Conservation (phyloP, 2,329 filamentous ascomycete genomes). For the Nemania abortiva region DNA sequence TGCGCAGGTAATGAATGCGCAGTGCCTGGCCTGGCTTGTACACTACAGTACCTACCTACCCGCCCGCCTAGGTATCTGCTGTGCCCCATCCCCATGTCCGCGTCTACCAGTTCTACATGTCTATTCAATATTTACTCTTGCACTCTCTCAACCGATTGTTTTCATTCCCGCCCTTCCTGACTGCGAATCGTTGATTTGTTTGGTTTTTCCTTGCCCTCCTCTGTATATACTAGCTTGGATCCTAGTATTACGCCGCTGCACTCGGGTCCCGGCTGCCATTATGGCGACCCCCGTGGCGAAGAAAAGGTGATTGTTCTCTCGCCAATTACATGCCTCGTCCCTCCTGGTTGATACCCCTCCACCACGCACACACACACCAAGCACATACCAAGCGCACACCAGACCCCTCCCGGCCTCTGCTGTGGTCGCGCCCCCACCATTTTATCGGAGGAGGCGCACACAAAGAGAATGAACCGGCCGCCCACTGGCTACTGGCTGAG, state of each 20-base stretch:
- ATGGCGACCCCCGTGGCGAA: constrained; percentile 38
- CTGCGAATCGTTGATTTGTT: background rate
- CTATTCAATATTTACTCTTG: constrained; percentile 27
- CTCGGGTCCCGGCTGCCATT: constrained; percentile 9
- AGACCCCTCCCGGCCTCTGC: constrained; percentile 12
- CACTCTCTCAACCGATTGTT: background rate
- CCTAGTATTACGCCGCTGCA: constrained; percentile 24
- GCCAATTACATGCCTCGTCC: constrained; percentile 22
- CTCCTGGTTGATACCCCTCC: constrained; percentile 33
- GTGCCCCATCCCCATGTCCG: constrained; percentile 11
- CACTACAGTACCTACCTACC: background rate
- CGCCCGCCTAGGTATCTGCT: background rate
- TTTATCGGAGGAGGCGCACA: constrained; percentile 33
- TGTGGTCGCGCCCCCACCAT: constrained; percentile 36
- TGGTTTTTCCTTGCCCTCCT: background rate
- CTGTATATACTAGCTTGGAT: constrained; percentile 27
- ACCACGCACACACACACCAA: constrained; percentile 16
- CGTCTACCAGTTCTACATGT: background rate
- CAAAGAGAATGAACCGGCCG: constrained; percentile 40
- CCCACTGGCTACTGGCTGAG: constrained; percentile 29
- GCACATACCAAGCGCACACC: constrained; percentile 7
- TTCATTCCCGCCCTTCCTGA: background rate
- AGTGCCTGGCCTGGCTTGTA: background rate
- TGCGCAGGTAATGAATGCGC: background rate
- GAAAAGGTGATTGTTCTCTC: constrained; percentile 38